Evolutionary conservation across 2,329 filamentous ascomycete species (phyloP), one percentile per base, ranked within the genome.

Genomic region (Alternaria angustiovoidea): DNA sequence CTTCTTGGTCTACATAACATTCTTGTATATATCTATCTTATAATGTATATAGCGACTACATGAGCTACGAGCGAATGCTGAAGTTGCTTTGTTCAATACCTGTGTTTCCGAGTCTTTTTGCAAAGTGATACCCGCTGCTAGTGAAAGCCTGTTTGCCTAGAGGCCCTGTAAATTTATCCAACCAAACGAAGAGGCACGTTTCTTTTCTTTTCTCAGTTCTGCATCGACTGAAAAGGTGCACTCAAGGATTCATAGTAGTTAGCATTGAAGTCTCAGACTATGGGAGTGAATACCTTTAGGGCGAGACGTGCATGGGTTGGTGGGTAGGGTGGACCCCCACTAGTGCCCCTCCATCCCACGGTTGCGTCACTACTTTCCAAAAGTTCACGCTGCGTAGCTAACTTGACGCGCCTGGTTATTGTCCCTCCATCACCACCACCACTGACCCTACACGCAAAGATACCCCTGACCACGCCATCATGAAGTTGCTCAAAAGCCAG

Each of bases 401-500:
- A 48, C 48, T 24, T 26, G n/a, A 52, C 41, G 36, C 46, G 16
- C 43, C 24, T 20, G 20, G 12, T 11, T 44, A 18, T 46, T 24
- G 24, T 49, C 20, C 7, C 24, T 48, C 20, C 34, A 34, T 28
- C 26, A 26, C 7, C 36, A 24, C 14, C 36, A 38, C 32, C 12
- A 12, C 11, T 39, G 18, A 16, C 43, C 30, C 34, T 12, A 20
- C 14, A 24, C 9, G 8, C 24, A 22, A 28, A 43, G 7, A 14
- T 7, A 20, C n/a, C n/a, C 36, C n/a, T 18, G 36, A 39, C n/a
- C n/a, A 4, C 51, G 42, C 42, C 30, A 58, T 4, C 30, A 92
- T 92, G 89, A 85, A 86, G 59, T 82, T 91, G 43, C 84, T 91
- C 68, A 90, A 88, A 74, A 86, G 88, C 61, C 84, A 85, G 60